phyloP scores from a whole-genome alignment of 805 yeast genomes.

The Metschnikowia baotianmanensis region DNA sequence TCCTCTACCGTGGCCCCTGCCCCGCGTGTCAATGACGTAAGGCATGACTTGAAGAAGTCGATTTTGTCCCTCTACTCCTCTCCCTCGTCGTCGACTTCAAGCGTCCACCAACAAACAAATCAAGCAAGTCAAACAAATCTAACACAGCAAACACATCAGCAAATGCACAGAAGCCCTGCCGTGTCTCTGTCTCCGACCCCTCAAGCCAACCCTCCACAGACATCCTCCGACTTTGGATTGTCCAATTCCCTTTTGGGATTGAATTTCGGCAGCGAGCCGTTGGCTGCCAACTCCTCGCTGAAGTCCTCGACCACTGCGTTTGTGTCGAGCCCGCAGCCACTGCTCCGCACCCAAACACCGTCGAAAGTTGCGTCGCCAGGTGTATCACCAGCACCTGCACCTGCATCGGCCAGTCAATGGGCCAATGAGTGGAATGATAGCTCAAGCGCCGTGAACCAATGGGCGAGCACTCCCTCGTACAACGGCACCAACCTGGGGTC shows the following conservation, averaged over 20 bases:
- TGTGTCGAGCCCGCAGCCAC: constrained; percentile 7
- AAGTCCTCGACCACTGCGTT: constrained; percentile 5
- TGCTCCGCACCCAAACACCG: constrained; percentile 2
- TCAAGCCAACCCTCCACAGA: constrained; percentile 3
- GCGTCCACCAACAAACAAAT: constrained; percentile 11
- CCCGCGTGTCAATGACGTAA: constrained; percentile 9
- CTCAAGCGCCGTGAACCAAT: constrained; percentile 14
- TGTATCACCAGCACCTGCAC: neutral
- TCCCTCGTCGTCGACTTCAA: constrained; percentile 47
- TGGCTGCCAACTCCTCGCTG: constrained; percentile 1
- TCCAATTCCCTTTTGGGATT: constrained; percentile 24
- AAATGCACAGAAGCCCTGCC: constrained; percentile 1
- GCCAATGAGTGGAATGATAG: constrained; percentile 38
- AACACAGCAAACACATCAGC: too few species aligned
- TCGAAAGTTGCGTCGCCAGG: neutral
- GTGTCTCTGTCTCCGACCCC: constrained; percentile 15
- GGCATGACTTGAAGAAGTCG: constrained; percentile 76
- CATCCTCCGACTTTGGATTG: constrained; percentile 13
- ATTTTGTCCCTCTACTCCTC: constrained; percentile 82
- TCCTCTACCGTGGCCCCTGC: constrained; percentile 2
- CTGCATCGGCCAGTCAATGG: constrained; percentile 19
- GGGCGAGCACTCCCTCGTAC: constrained; percentile 11
- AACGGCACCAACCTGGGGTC: constrained; percentile 7
- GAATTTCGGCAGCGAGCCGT: constrained; percentile 16
- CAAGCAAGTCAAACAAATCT: too few species aligned